Base-by-base conservation (phyloP, 2,329 filamentous ascomycete genomes). In the Talaromyces sp. region DNA sequence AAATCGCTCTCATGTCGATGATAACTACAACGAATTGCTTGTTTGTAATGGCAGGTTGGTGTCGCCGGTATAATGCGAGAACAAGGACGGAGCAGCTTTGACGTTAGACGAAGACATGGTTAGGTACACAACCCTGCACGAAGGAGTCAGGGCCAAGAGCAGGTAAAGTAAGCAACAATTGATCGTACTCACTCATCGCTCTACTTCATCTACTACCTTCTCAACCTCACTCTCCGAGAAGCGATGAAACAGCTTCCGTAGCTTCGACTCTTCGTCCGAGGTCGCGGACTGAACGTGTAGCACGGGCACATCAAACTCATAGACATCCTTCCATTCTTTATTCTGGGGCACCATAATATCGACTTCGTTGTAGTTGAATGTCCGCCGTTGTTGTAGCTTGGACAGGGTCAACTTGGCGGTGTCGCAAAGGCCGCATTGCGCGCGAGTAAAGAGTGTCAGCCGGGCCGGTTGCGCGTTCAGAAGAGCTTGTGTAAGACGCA, bases 281-380 rank as follows among this genome's bases (percentile, higher is more conserved):
- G 79, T 71, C 9, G 75, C 71, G 71, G 50, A 35, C 82, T 81
- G 83, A 46, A 87, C 77, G 69, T 88, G 86, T 33, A 88, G 78
- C 65, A 88, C 86, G 0, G 86, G 86, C 2, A 85, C 85, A 68
- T 88, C 86, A 64, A 87, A 87, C 56, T 87, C 85, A 68, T 88
- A 88, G 16, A 85, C 72, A 63, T 80, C 75, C 68, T 81, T 87
- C 86, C 86, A 88, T 57, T 79, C 73, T 65, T 82, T 76, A 58
- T 86, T 81, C 3, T 74, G 77, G 0, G 78, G 72, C 3, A 76
- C 77, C 81, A 86, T 85, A 59, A 88, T 83, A 68, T 88, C 81
- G 63, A 86, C 75, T 71, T 88, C 84, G 2, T 79, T 67, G 69
- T 86, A 87, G 62, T 82, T 79, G 66, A 87, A 83, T 1, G 79